These are phyloP conservation scores for Pythium utonaiense DNA, from an alignment of 352 stramenopile species.

Conservation along the genomic window DNA sequence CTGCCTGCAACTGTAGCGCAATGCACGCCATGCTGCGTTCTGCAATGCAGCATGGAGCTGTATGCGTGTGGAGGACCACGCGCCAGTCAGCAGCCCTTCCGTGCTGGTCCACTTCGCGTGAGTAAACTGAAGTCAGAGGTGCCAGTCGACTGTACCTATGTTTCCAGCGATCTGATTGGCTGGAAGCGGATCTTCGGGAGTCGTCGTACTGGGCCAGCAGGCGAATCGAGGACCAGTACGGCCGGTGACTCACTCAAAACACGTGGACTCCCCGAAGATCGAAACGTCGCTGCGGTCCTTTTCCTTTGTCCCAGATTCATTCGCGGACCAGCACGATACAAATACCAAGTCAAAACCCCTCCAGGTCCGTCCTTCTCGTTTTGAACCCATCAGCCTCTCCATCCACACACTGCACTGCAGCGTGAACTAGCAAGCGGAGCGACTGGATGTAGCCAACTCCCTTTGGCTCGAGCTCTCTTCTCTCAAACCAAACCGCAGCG, in stretches of 20 bases:
- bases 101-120: not conserved
- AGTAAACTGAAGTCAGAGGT: not conserved
- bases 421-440: too few species aligned
- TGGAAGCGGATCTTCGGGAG: not conserved
- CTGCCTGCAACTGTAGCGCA: too few species aligned
- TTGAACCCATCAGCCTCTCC: not conserved
- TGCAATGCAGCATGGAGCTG: too few species aligned
- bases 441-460: not conserved
- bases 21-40: too few species aligned
- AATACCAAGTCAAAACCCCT: not conserved
- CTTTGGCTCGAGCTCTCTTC: too few species aligned
- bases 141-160: not conserved
- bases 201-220: not conserved
- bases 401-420: too few species aligned
- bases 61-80: too few species aligned
- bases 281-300: not conserved
- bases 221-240: not conserved
- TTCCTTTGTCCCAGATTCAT: not conserved
- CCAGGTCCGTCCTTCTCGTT: not conserved
- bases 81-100: too few species aligned
- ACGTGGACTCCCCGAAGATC: not conserved
- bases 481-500: too few species aligned
- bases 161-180: not conserved
- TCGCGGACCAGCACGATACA: not conserved
- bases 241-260: too few species aligned